These are phyloP conservation scores for Phytophthora podocarpi DNA, from an alignment of 352 stramenopile species.

Conservation along the genomic window DNA sequence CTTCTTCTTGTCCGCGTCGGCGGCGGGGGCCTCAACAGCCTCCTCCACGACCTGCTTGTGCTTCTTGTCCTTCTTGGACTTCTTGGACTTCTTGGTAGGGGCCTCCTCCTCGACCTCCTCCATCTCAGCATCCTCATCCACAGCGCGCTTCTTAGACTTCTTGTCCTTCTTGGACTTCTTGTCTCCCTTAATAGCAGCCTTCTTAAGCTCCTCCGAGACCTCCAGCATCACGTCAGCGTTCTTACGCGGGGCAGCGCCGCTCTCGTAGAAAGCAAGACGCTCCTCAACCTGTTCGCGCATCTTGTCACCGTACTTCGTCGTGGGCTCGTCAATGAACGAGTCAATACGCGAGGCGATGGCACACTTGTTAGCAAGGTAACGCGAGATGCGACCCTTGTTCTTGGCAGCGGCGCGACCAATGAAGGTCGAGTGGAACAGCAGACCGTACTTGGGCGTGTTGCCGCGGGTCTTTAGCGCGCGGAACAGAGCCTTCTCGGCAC, in stretches of 20 bases:
- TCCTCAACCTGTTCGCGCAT: slow-evolving; percentile 99
- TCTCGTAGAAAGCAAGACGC: slow-evolving; percentile 99
- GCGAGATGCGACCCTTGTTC: slow-evolving; percentile 99
- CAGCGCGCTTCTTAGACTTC: slow-evolving; percentile 84
- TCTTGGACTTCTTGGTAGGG: slow-evolving; percentile 86
- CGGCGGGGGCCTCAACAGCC: slow-evolving; percentile 13
- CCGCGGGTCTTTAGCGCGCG: slow-evolving; percentile 99
- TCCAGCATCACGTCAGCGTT: slow-evolving; percentile 99
- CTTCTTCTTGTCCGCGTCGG: slow-evolving; percentile 70
- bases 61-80: slow-evolving; percentile 76
- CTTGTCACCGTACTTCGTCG: slow-evolving; percentile 98
- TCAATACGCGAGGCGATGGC: slow-evolving; percentile 99
- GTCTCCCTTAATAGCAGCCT: slow-evolving; percentile 44
- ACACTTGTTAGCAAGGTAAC: slow-evolving; percentile 99
- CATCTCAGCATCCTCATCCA: slow-evolving; percentile 59
- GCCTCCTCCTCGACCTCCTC: slow-evolving; percentile 69
- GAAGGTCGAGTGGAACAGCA: slow-evolving; percentile 99
- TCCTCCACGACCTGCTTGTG: slow-evolving; percentile 44
- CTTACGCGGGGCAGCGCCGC: slow-evolving; percentile 96
- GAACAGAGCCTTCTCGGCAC: slow-evolving; percentile 99
- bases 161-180: slow-evolving; percentile 79
- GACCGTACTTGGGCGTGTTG: slow-evolving; percentile 99
- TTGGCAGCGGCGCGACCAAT: slow-evolving; percentile 99
- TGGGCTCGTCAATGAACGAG: slow-evolving; percentile 97
- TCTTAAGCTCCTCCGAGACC: slow-evolving; percentile 92